Evolutionary conservation across 257 asterid species (phyloP), one percentile per base, ranked within the genome.

Genomic region (Schizonepeta tenuifolia): DNA sequence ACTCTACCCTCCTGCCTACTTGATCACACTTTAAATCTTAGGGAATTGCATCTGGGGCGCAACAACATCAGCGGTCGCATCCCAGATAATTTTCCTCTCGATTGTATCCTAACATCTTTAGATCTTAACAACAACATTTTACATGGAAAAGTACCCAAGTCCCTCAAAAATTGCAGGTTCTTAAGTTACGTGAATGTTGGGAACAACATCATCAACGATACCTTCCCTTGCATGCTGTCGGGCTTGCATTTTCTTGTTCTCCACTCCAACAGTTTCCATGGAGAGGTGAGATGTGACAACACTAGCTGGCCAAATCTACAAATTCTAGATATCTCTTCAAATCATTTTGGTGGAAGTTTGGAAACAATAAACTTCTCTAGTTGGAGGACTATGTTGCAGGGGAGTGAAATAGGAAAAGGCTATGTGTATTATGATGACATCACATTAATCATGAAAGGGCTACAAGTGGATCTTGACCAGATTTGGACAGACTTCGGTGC

Each of bases 141-240:
- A 22, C 24, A 38, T 7, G 88, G 88, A 20, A 56, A 13, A 3
- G 18, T 83, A 17, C 86, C 86, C 2, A 17, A 3, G 20, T 71
- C 82, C 24, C 66, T 81, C 38, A 38, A 58, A 41, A 80, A 77
- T 26, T 87, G 89, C 84, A 69, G 43, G 78, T n/a, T n/a, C n/a
- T n/a, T n/a, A n/a, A 70, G 67, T 77, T 81, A 15, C n/a, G 2
- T 85, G 57, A 87, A 83, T 36, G 61, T 85, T 13, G 89, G 90
- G 22, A 68, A 69, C 69, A 87, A 85, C 78, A 64, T 9, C 15
- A 56, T 87, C 6, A 24, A 15, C n/a, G 84, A 66, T 44, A 46
- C 31, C 0, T 77, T 77, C 53, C 85, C 85, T 1, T 73, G 77
- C 72, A 46, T 70, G 15, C 76, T 82, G 46, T 80, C 83, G n/a